Conservation (phyloP, 73 alveolate species). For the Paramecium octaurelia region DNA sequence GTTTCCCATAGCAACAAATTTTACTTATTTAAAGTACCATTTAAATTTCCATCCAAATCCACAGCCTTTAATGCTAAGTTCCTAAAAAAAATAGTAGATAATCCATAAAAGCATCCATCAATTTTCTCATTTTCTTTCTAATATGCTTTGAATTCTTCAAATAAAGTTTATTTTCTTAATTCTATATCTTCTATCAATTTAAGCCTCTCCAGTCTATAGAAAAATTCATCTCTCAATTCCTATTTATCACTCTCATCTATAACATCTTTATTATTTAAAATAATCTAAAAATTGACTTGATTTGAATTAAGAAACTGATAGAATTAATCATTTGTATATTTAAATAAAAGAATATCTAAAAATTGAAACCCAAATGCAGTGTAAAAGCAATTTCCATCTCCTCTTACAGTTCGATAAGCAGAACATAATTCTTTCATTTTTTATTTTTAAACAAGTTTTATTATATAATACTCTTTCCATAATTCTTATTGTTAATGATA, state of each 20-base stretch:
- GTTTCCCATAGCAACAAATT: not conserved
- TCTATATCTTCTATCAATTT: not conserved
- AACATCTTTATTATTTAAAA: not conserved
- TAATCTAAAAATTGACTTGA: not conserved
- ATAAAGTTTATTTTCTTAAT: not conserved
- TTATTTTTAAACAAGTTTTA: not conserved
- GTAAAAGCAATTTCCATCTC: slow-evolving; percentile 26
- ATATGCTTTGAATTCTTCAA: not conserved
- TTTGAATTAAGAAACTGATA: not conserved
- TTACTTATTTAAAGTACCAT: not conserved
- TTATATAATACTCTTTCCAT: not conserved
- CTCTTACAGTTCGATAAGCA: not conserved
- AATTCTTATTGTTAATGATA: not conserved
- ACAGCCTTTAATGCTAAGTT: not conserved
- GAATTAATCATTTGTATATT: not conserved
- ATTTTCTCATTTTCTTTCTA: not conserved
- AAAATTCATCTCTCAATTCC: not conserved
- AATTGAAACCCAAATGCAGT: slow-evolving; percentile 1
- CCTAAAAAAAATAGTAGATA: not conserved
- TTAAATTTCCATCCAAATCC: not conserved
- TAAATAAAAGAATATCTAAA: not conserved
- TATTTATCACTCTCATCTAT: not conserved
- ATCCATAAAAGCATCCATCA: not conserved
- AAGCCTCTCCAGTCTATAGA: not conserved
- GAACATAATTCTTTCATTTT: not conserved